Base-by-base conservation (phyloP, 257 asterid genomes). In the Thymus quinquecostatus region DNA sequence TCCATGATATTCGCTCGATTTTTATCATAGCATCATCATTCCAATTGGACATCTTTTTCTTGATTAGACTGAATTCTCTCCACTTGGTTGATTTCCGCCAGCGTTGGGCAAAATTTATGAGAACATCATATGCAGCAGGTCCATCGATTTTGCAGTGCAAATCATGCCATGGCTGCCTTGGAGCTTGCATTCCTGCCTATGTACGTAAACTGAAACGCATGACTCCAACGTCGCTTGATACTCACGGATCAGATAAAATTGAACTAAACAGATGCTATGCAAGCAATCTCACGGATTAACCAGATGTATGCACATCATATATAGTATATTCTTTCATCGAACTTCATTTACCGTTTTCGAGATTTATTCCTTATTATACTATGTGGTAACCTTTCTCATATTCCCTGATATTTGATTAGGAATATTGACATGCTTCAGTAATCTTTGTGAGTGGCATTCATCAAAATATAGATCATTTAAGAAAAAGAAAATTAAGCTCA, bases 151-250 rank as follows among this genome's bases (percentile, higher is more conserved):
- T 83, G 85, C 95, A 83, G 83, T 94, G 98, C 77, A 94, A 75
- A 76, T 94, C 98, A 85, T 94, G 98, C 97, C 98, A 91, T 74
- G 98, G 97, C 84, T 94, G 81, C 80, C 98, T 87, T 0, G 98
- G 98, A 74, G 95, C 97, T 80, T 83, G 87, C 36, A 86, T 84
- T 81, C 97, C 99, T 60, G 64, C 79, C 97, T 89, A 68, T 45
- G 73, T 47, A 67, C 40, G 68, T 55, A 47, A 68, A 53, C 68
- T 27, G 63, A 59, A 54, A 58, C 54, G 54, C 44, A 47, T 32
- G 70, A 34, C 11, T 58, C 53, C 45, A 64, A 61, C 27, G 59
- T 57, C 21, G 45, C 29, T 60, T 13, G 56, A 74, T 72, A 70
- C 54, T 64, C 62, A 53, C 36, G 60, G 66, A 43, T 60, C 51